A percentile compares a stretch with the other conserved stretches of the same genome.
Evolutionary conservation across 208 protist genomes (phyloP).

Genomic region (Crithidia expoeki): DNA sequence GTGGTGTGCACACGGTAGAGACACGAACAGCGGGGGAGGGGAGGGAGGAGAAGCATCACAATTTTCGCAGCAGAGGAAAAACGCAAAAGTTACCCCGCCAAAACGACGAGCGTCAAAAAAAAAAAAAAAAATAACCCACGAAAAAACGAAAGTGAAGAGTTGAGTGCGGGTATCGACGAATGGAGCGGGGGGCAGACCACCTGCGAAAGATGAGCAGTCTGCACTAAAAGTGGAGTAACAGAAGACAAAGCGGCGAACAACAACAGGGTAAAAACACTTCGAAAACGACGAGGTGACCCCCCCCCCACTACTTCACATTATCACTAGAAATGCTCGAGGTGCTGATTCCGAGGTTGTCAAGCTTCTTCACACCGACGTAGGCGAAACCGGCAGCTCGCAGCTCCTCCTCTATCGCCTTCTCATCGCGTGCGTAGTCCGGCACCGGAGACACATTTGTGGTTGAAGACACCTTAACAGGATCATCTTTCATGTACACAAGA

Average conservation of each 20-base stretch:
- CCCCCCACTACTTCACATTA: neutral
- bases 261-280: constrained; percentile 4
- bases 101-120: too few species aligned
- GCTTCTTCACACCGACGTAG: constrained; percentile 78
- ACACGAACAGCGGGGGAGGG: too few species aligned
- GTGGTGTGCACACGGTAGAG: too few species aligned
- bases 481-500: constrained; percentile 59
- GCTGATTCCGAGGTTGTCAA: constrained; percentile 71
- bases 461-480: constrained; percentile 54
- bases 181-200: neutral
- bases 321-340: neutral
- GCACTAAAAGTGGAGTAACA: neutral
- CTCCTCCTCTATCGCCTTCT: constrained; percentile 83
- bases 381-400: constrained; percentile 76
- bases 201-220: neutral
- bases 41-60: too few species aligned
- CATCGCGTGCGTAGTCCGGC: constrained; percentile 79
- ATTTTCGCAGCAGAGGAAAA: too few species aligned
- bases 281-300: too few species aligned
- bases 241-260: neutral
- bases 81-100: too few species aligned
- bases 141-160: neutral
- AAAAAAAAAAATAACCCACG: neutral
- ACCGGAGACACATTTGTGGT: constrained; percentile 69
- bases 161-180: neutral